Conservation (phyloP, 345 rosid genomes). For the Eucalyptus erythrocorys region DNA sequence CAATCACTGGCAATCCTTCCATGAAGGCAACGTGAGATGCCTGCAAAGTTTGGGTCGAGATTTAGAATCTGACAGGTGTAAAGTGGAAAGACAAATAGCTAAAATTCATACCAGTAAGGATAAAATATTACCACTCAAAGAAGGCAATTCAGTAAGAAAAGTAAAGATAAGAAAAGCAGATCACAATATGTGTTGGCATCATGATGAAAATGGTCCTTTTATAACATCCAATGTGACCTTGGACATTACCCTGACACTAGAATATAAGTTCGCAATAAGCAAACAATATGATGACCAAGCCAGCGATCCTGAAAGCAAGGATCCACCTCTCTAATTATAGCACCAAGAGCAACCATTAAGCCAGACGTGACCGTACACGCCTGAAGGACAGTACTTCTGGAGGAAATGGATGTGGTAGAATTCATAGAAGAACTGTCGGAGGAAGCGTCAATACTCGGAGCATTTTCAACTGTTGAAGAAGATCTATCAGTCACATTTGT, state of each 20-base stretch:
- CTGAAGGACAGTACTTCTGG: slow-evolving; percentile 65
- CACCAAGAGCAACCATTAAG: slow-evolving; percentile 50
- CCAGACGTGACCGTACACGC: slow-evolving; percentile 74
- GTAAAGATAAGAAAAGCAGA: background rate
- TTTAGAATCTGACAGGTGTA: background rate
- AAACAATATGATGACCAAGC: background rate
- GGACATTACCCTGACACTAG: background rate
- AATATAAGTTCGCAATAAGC: background rate
- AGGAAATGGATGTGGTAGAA: slow-evolving; percentile 9
- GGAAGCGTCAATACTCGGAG: background rate
- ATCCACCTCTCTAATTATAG: slow-evolving; percentile 55
- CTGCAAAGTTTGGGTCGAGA: slow-evolving; percentile 20
- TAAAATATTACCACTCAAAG: background rate
- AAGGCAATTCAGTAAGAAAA: background rate
- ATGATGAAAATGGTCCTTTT: background rate
- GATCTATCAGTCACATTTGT: slow-evolving; percentile 5
- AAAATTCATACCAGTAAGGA: background rate
- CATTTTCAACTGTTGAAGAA: slow-evolving; percentile 5
- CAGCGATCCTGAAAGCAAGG: background rate
- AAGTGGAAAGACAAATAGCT: background rate
- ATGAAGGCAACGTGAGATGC: slow-evolving; percentile 62
- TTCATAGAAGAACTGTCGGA: background rate
- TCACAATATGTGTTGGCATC: background rate
- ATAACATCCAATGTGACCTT: background rate
- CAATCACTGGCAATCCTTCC: slow-evolving; percentile 61